These are phyloP conservation scores for Globisporangium okanoganense DNA, from an alignment of 352 stramenopile genomes.

Conservation along the genomic window DNA sequence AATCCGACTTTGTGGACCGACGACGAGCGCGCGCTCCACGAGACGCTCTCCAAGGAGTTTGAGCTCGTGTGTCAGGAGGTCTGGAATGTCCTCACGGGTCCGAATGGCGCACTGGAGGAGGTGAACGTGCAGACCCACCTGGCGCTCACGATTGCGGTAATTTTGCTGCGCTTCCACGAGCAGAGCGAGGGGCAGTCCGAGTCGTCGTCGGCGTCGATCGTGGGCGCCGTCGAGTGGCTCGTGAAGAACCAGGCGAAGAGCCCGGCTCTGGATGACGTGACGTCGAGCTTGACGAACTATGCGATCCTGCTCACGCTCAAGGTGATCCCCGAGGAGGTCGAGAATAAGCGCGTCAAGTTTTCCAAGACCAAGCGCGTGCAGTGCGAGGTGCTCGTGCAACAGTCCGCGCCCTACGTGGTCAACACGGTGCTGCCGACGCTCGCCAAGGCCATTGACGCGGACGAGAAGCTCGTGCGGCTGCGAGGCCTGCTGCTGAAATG, in stretches of 20 bases:
- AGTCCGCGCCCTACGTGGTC: slow-evolving; percentile 56
- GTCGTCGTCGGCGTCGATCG: slow-evolving; percentile 27
- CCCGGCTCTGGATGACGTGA: slow-evolving; percentile 33
- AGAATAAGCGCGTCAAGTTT: slow-evolving; percentile 80
- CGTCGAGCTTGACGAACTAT: slow-evolving; percentile 61
- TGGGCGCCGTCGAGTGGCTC: slow-evolving; percentile 71
- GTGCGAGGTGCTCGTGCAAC: slow-evolving; percentile 67
- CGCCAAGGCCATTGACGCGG: slow-evolving; percentile 49
- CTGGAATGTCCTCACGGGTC: slow-evolving; percentile 71
- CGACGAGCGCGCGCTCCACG: slow-evolving; percentile 46
- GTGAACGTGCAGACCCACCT: slow-evolving; percentile 64
- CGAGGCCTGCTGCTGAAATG: slow-evolving; percentile 55
- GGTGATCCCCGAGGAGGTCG: slow-evolving; percentile 71
- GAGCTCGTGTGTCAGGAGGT: slow-evolving; percentile 58
- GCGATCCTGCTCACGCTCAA: slow-evolving; percentile 72
- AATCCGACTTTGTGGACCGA: slow-evolving; percentile 45
- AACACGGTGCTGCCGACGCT: slow-evolving; percentile 56
- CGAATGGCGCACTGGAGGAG: slow-evolving; percentile 48
- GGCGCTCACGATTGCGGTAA: slow-evolving; percentile 70
- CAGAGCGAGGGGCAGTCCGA: slow-evolving; percentile 27
- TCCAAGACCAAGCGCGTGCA: slow-evolving; percentile 55
- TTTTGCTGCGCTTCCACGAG: slow-evolving; percentile 75
- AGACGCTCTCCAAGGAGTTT: slow-evolving; percentile 58
- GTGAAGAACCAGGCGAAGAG: slow-evolving; percentile 58
- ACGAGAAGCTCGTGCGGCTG: slow-evolving; percentile 37